phyloP scores from a whole-genome alignment of 495 filamentous ascomycete genomes.

The Talaromyces liani region DNA sequence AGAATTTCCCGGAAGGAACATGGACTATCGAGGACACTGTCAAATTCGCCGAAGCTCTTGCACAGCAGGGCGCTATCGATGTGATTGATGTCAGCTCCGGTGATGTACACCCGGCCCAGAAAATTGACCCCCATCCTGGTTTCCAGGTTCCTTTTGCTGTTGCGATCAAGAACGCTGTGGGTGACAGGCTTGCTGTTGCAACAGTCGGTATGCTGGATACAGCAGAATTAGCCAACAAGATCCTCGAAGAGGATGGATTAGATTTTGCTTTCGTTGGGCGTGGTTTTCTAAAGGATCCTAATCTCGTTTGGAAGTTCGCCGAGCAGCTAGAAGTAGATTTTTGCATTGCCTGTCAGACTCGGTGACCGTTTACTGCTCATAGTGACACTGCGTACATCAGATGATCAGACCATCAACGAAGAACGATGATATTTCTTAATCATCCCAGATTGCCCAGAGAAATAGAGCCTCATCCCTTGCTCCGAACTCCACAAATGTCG shows the following conservation, averaged over 20 bases:
- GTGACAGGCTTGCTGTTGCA: conserved; percentile 49
- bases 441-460: neutral
- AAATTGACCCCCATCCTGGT: conserved; percentile 45
- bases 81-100: conserved; percentile 15
- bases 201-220: conserved; percentile 56
- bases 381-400: neutral
- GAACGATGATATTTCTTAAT: neutral
- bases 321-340: conserved; percentile 57
- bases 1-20: conserved; percentile 34
- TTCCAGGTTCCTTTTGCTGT: conserved; percentile 63
- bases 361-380: conserved; percentile 30
- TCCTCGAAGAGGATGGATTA: conserved; percentile 46
- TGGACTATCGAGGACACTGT: conserved; percentile 53
- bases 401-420: neutral
- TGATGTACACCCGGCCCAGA: conserved; percentile 45
- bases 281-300: conserved; percentile 63
- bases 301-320: conserved; percentile 60
- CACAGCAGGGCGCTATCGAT: conserved; percentile 47
- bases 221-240: conserved; percentile 45
- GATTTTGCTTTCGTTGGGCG: conserved; percentile 57
- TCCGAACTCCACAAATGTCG: conserved; percentile 2
- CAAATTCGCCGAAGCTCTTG: conserved; percentile 44
- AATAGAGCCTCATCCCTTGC: conserved; percentile 1
- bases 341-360: conserved; percentile 58
- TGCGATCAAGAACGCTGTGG: conserved; percentile 49